A percentile compares a stretch with the other conserved stretches of the same genome.
These are phyloP conservation scores for Cymbopogon flexuosus DNA, from an alignment of 202 grass and related monocot genomes.

Conservation along the genomic window DNA sequence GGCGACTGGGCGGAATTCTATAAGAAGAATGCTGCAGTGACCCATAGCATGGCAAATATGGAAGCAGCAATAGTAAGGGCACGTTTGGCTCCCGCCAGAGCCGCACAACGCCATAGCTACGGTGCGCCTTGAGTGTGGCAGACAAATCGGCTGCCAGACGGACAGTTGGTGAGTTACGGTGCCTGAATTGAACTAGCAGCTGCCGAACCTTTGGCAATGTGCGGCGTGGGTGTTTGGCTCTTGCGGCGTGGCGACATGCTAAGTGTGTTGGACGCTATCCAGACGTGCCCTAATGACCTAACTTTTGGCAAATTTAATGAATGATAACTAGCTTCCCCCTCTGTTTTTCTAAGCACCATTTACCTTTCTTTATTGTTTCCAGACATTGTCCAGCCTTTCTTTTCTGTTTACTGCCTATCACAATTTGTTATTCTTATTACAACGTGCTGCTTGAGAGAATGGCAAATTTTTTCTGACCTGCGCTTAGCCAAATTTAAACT, in stretches of 20 bases:
- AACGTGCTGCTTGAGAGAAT: neutral
- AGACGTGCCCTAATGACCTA: neutral
- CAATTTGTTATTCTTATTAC: constrained; percentile 13
- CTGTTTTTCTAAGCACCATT: neutral
- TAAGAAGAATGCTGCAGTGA: neutral
- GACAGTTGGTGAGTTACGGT: no score
- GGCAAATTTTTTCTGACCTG: neutral
- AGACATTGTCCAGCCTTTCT: neutral
- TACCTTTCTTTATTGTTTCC: neutral
- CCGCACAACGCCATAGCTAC: no score
- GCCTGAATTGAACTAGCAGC: no score
- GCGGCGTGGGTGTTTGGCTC: no score
- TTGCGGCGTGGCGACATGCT: no score
- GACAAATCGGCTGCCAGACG: no score
- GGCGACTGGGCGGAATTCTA: neutral
- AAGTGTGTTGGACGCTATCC: no score
- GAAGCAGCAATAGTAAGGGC: neutral
- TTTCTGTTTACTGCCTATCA: neutral
- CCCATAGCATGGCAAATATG: neutral
- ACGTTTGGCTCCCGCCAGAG: no score
- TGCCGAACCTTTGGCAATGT: no score
- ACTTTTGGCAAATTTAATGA: neutral
- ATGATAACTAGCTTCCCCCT: neutral
- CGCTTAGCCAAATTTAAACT: neutral
- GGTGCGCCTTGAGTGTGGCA: no score